phyloP scores from a whole-genome alignment of 768 basidiomycete species.

The Galerina marginata region DNA sequence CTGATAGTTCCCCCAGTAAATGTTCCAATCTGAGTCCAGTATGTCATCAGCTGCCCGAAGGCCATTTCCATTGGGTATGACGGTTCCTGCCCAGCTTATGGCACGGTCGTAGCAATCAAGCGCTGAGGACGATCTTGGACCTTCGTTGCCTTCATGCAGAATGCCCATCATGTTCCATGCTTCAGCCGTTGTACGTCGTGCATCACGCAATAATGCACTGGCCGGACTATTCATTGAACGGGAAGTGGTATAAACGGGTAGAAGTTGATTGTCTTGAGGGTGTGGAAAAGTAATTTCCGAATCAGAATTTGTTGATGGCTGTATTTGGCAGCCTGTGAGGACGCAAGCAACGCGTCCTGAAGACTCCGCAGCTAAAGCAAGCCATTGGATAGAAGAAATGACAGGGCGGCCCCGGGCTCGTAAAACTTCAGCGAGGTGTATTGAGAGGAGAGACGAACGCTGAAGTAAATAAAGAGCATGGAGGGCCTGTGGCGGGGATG shows the following conservation, averaged over 20 bases:
- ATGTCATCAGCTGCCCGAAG: constrained; percentile 55
- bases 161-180: constrained; percentile 79
- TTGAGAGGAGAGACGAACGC: constrained; percentile 72
- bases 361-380: constrained; percentile 66
- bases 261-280: constrained; percentile 38
- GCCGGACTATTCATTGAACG: constrained; percentile 60
- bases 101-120: constrained; percentile 73
- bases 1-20: constrained; percentile 64
- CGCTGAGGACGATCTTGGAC: constrained; percentile 43
- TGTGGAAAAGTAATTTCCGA: constrained; percentile 17
- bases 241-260: constrained; percentile 51
- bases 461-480: constrained; percentile 73
- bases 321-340: constrained; percentile 48
- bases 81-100: constrained; percentile 66
- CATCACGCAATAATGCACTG: constrained; percentile 63
- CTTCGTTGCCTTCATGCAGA: constrained; percentile 53
- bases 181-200: constrained; percentile 72
- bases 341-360: constrained; percentile 67
- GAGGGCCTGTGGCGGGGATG: constrained; percentile 62
- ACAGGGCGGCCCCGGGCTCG: constrained; percentile 51
- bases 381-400: constrained; percentile 55
- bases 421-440: constrained; percentile 77
- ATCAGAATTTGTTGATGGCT: constrained; percentile 39
- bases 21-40: constrained; percentile 64
- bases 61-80: constrained; percentile 38